These are phyloP conservation scores for Pyricularia sp. DNA, from an alignment of 2,329 filamentous ascomycete genomes.

Conservation along the genomic window DNA sequence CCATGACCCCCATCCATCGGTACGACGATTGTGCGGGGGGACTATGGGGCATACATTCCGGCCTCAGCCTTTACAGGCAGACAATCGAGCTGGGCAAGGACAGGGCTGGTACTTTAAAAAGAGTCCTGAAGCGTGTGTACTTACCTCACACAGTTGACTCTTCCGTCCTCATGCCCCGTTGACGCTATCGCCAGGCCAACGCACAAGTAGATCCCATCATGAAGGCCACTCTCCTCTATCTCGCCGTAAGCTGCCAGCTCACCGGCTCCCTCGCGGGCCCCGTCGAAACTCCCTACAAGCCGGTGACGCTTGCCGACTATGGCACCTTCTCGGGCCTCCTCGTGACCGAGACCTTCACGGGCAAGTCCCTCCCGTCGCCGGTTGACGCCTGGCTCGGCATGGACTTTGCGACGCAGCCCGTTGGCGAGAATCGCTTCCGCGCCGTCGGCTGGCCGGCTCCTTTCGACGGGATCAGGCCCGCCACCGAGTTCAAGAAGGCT, in stretches of 20 bases:
- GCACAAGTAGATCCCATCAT: neutral
- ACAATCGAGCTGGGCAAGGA: neutral
- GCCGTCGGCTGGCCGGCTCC: neutral
- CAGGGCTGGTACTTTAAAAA: neutral
- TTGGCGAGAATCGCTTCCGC: neutral
- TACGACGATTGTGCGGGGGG: neutral
- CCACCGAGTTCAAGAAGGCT: neutral
- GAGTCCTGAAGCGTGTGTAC: neutral
- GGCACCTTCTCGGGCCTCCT: neutral
- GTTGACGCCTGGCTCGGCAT: conserved; percentile 4
- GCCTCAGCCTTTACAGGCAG: neutral
- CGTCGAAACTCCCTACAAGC: neutral
- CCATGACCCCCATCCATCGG: neutral
- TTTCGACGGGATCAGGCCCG: neutral
- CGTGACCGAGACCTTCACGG: neutral
- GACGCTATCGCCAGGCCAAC: neutral
- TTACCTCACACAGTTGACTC: neutral
- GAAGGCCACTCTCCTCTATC: neutral
- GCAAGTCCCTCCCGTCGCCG: neutral
- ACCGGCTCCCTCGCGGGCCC: neutral
- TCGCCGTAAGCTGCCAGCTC: neutral
- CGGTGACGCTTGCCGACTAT: neutral
- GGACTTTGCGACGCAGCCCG: conserved; percentile 2
- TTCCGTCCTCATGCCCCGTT: neutral
- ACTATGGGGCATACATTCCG: neutral